These are phyloP conservation scores for Candida sphagnicola DNA, from an alignment of 805 yeast genomes.

Conservation along the genomic window DNA sequence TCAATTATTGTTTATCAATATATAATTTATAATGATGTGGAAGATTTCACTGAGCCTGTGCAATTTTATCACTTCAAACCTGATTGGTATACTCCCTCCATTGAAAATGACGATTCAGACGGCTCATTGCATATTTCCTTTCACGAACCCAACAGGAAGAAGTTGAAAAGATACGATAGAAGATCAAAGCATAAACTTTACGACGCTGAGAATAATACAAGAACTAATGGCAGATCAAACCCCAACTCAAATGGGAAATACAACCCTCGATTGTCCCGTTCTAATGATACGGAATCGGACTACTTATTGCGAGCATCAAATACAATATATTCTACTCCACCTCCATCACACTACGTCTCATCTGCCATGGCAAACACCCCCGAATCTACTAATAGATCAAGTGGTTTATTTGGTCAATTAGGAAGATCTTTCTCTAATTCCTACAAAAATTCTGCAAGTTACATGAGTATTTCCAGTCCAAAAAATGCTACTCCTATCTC, in stretches of 20 bases:
- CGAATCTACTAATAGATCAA: not conserved
- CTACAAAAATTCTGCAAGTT: not conserved
- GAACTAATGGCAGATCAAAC: not conserved
- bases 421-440: conserved; percentile 2
- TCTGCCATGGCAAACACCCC: conserved; percentile 3
- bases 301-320: not conserved
- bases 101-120: conserved; percentile 5
- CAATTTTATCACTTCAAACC: conserved; percentile 18
- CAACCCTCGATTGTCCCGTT: not conserved
- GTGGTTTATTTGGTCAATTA: conserved; percentile 2
- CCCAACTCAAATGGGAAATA: not conserved
- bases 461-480: not conserved
- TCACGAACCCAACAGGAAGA: not conserved
- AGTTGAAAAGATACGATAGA: not conserved
- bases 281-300: not conserved
- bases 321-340: conserved; percentile 6
- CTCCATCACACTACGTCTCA: conserved; percentile 16
- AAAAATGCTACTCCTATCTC: conserved; percentile 8
- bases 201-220: not conserved
- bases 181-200: not conserved
- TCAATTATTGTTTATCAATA: conserved; percentile 29
- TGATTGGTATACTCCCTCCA: conserved; percentile 33
- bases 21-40: conserved; percentile 7
- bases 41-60: not conserved
- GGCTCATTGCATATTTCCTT: not conserved